Conservation (phyloP, 257 asterid genomes). For the Fraxinus excelsior region DNA sequence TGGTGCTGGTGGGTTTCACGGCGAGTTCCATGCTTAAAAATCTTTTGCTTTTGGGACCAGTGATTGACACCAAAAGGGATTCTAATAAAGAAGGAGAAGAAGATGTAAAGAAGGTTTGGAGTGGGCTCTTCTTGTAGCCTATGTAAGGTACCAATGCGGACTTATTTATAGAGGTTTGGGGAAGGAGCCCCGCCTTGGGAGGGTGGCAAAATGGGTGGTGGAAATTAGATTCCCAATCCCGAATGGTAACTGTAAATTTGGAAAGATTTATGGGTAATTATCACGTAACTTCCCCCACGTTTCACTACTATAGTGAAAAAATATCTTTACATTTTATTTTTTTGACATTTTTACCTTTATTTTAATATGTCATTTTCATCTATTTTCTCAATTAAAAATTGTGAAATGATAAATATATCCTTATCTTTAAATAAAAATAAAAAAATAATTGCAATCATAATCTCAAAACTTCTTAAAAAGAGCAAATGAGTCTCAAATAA, state of each 20-base stretch:
- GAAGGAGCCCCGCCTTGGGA: not conserved
- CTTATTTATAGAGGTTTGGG: conserved; percentile 55
- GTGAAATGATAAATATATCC: no score
- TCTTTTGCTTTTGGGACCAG: conserved; percentile 20
- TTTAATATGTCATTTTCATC: no score
- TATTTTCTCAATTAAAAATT: no score
- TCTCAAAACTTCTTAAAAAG: no score
- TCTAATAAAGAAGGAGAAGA: not conserved
- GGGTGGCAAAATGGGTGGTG: not conserved
- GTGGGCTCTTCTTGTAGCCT: conserved; percentile 66
- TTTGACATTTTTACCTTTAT: no score
- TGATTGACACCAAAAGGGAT: not conserved
- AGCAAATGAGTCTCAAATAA: no score
- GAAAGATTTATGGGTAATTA: not conserved
- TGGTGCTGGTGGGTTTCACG: conserved; percentile 32
- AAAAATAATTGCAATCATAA: no score
- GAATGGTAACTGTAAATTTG: not conserved
- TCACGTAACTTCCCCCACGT: no score
- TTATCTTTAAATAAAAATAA: no score
- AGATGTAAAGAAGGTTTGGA: conserved; percentile 7
- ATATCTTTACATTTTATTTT: no score
- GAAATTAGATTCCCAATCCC: not conserved
- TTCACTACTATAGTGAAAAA: no score
- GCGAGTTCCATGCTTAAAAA: conserved; percentile 41
- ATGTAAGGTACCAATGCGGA: conserved; percentile 29